These are phyloP conservation scores for Fusarium anguioides DNA, from an alignment of 2,329 filamentous ascomycete species.

Conservation along the genomic window DNA sequence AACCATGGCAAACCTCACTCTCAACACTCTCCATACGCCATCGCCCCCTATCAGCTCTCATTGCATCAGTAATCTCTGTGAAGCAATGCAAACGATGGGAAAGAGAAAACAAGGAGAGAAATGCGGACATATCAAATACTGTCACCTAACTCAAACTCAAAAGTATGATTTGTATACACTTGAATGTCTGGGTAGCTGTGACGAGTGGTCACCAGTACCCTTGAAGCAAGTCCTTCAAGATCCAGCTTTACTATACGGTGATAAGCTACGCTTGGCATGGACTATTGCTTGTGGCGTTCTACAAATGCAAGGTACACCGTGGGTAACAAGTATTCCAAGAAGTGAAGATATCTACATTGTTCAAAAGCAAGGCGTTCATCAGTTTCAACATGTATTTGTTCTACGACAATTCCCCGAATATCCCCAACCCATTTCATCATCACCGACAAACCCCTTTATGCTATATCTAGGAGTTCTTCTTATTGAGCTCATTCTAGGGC, in stretches of 20 bases:
- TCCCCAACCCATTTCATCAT: rapidly evolving
- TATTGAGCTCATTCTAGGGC: not conserved
- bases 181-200: not conserved
- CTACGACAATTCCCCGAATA: not conserved
- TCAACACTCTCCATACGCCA: rapidly evolving
- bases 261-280: not conserved
- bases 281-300: not conserved
- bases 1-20: not conserved
- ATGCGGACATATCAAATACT: not conserved
- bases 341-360: not conserved
- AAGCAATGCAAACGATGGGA: not conserved
- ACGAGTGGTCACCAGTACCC: not conserved
- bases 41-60: rapidly evolving
- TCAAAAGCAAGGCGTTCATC: not conserved
- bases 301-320: slow-evolving; percentile 4
- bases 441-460: not conserved
- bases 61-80: not conserved
- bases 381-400: not conserved
- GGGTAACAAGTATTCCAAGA: not conserved
- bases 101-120: not conserved
- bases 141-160: rapidly evolving
- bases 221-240: not conserved
- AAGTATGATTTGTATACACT: not conserved
- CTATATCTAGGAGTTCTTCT: slow-evolving; percentile 1
- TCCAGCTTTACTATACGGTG: not conserved